A percentile compares a stretch with the other conserved stretches of the same genome.
Evolutionary conservation across 768 basidiomycete genomes (phyloP).

Genomic region (Termitomyces sp.): DNA sequence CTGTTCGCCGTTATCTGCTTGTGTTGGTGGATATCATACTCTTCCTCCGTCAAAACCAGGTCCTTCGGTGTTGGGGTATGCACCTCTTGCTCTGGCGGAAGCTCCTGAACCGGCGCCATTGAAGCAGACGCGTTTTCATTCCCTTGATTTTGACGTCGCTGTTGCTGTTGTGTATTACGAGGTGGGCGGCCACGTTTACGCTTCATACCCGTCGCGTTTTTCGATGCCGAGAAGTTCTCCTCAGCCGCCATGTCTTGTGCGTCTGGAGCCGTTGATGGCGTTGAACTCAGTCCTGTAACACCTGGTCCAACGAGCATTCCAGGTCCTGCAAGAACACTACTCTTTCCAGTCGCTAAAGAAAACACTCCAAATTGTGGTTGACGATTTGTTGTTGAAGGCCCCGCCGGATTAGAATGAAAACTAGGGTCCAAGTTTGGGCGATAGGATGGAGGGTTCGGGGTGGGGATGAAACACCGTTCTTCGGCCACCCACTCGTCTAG

Average conservation of each 20-base stretch:
- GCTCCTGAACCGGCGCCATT: slow-evolving; percentile 7
- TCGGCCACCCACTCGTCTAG: slow-evolving; percentile 71
- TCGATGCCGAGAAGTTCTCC: not conserved
- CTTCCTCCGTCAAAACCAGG: slow-evolving; percentile 56
- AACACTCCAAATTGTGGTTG: not conserved
- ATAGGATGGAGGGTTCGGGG: not conserved
- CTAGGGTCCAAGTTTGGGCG: not conserved
- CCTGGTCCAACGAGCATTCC: slow-evolving; percentile 4
- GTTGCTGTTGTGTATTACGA: not conserved
- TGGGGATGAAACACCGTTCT: slow-evolving; percentile 26
- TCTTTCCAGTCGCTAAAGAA: not conserved
- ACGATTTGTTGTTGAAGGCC: not conserved
- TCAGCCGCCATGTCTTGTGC: not conserved
- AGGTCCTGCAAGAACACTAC: not conserved
- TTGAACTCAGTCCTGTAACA: not conserved
- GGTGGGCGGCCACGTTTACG: slow-evolving; percentile 10
- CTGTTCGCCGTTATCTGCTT: slow-evolving; percentile 62
- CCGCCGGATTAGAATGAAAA: not conserved
- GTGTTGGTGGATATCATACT: slow-evolving; percentile 63
- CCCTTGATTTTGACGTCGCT: not conserved
- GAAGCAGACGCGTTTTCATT: slow-evolving; percentile 8
- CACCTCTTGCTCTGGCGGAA: slow-evolving; percentile 6
- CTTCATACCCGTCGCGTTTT: not conserved
- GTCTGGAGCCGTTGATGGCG: not conserved
- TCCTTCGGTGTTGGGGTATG: slow-evolving; percentile 16